phyloP scores from a whole-genome alignment of 2,329 filamentous ascomycete species.

The Diplodia scrobiculata region DNA sequence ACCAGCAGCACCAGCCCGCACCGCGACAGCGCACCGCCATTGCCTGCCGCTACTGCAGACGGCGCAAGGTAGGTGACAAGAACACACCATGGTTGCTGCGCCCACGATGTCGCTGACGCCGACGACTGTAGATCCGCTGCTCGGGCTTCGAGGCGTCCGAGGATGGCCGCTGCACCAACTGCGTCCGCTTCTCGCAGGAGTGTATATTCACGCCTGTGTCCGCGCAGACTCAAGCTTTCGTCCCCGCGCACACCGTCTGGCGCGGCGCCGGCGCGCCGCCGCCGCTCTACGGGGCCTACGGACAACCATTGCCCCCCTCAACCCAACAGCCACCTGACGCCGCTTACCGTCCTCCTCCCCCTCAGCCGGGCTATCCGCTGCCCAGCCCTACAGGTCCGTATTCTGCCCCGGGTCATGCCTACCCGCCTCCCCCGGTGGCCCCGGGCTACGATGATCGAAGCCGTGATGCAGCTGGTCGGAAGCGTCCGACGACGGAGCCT shows the following conservation, averaged over 20 bases:
- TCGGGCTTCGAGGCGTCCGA: conserved; percentile 73
- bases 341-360: conserved; percentile 40
- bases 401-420: conserved; percentile 38
- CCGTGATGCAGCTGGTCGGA: conserved; percentile 47
- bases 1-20: conserved; percentile 53
- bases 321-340: conserved; percentile 22
- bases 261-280: conserved; percentile 48
- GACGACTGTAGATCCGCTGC: conserved; percentile 65
- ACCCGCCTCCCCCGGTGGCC: conserved; percentile 35
- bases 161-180: conserved; percentile 72
- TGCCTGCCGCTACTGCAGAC: conserved; percentile 62
- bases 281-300: conserved; percentile 57
- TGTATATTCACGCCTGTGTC: conserved; percentile 77
- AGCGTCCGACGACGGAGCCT: conserved; percentile 53
- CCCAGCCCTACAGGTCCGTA: conserved; percentile 51
- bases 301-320: conserved; percentile 50
- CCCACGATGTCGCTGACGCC: background rate
- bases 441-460: conserved; percentile 43
- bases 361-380: conserved; percentile 49
- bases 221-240: conserved; percentile 72
- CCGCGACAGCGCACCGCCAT: conserved; percentile 63
- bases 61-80: conserved; percentile 56
- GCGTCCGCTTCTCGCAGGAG: conserved; percentile 72
- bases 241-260: conserved; percentile 69
- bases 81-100: background rate